Base-by-base conservation (phyloP, 2,329 filamentous ascomycete genomes). In the Sphaerulina musiva region DNA sequence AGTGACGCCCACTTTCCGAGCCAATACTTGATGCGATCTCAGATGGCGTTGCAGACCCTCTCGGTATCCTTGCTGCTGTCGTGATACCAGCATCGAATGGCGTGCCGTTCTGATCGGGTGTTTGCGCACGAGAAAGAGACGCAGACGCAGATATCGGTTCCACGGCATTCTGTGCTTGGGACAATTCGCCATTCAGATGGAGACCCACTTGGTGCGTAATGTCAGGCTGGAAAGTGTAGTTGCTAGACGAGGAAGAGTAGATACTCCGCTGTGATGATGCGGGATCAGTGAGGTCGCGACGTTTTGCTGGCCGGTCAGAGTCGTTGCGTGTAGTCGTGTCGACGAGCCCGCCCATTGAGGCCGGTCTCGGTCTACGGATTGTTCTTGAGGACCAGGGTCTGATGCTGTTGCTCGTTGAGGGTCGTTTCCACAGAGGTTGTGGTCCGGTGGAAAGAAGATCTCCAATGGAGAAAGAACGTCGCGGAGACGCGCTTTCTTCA, bases 1-100 rank as follows among this genome's bases (percentile, higher is more conserved):
- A 88, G 61, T 81, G 80, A 57, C 74, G 75, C 56, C 89, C 85
- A 65, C 81, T 79, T 62, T 90, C 87, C 29, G 84, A 89, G 56
- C 83, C 84, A 57, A 82, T 76, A 29, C 83, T 86, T 23, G 84
- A 87, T 31, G 79, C 74, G 51, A 78, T 77, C 65, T 84, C 81
- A 20, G 81, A 84, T 51, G 75, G 74, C 41, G 79, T 74, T 43
- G 78, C 74, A 12, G 81, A 84, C 59, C 77, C 71, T 57, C 80
- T 68, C 74, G 74, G 42, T 6, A 49, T 57, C 23, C 58, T 57
- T 12, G 52, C 48, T 4, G 59, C 50, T 36, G 32, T 11, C 17
- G 56, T 59, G 26, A 56, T 51, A 36, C 40, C 38, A 14, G 42
- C 56, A 8, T 54, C 53, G n/a, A 54, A 61, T 17, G 61, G 56